Evolutionary conservation across 192 early-diverging fungal genomes (phyloP), one percentile per base, ranked within the genome.

Genomic region (Podila verticillata): DNA sequence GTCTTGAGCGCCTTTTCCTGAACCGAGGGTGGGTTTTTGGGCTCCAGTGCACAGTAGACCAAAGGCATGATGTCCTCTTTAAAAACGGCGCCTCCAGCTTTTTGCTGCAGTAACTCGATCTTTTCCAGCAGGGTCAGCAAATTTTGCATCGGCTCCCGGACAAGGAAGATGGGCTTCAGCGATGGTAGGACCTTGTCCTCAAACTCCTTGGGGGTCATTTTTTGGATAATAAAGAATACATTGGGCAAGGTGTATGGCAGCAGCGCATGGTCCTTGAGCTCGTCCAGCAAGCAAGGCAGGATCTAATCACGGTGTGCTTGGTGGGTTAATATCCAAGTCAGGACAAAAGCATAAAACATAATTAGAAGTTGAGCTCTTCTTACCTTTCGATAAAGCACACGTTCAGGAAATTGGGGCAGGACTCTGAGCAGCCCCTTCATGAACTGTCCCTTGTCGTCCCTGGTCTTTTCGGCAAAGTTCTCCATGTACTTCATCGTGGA

Each of bases 401-500:
- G 83, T 8, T 88, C 86, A 1, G 95, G 90, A 61, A 94, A 96
- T 80, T 90, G 88, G 5, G 88, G 85, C 35, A 96, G 75, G 31
- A 95, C 87, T 12, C 89, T 84, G 8, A 86, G 82, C 48, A 96
- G 82, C 0, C 91, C 92, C 70, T 92, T 91, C 87, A 96, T 87
- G 60, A 96, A 96, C 30, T 90, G 89, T 9, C 87, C 81, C 66
- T 96, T 95, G 57, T 94, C 90, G 34, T 94, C 93, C 54, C 83
- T 74, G 0, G 92, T 85, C 77, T 96, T 95, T 67, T 94, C 94
- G 1, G 92, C 90, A 70, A 96, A 88, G 19, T 84, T 82, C 65
- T 95, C 95, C 70, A 96, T 85, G 64, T 91, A 96, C 54, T 88
- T 86, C 71, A 96, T 89, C 0, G 94, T 92, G 1, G 92, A 92